Evolutionary conservation across 441 rosid species (phyloP), one percentile per base, ranked within the genome.

Genomic region (Breynia disticha): DNA sequence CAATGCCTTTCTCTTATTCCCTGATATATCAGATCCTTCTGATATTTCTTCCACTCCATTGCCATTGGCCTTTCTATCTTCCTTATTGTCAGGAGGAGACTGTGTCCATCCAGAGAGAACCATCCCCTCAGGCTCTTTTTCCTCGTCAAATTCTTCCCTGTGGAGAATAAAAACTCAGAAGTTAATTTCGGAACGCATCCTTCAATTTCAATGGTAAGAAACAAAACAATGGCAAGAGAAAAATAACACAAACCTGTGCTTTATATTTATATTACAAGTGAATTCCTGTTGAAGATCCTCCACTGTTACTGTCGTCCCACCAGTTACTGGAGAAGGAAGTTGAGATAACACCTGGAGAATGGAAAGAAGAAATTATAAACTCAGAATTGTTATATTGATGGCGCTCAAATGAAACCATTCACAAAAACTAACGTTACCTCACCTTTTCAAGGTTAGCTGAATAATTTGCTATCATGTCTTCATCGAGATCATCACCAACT

Each of bases 41-140:
- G 82, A 65, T 60, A 66, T 55, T 56, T 70, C 79, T 16, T 63
- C 72, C 20, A 64, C 60, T 52, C 72, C 79, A 37, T 86, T 86
- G 56, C 77, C 76, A 22, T 54, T 60, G 8, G 71, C 49, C 52
- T 77, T 75, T 35, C 69, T 67, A 18, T 67, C 79, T 4, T 79
- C 80, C 59, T 76, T 79, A 39, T 67, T 75, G 2, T 68, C 79
- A 7, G 60, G 22, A 46, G 81, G 75, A 71, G 80, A 59, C 66
- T 75, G 84, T 50, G 79, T 74, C 97, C 96, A 84, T 72, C 99
- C 97, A 46, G 72, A 79, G 47, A 86, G 93, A 59, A 86, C 77
- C 97, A 93, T 86, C 66, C 86, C 95, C 67, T 93, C 97, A 2
- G 97, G 95, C 74, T 89, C 98, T 64, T 81, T 89, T 74, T 93